These are phyloP conservation scores for Penicillium ochrochloron DNA, from an alignment of 495 filamentous ascomycete genomes.

Conservation along the genomic window DNA sequence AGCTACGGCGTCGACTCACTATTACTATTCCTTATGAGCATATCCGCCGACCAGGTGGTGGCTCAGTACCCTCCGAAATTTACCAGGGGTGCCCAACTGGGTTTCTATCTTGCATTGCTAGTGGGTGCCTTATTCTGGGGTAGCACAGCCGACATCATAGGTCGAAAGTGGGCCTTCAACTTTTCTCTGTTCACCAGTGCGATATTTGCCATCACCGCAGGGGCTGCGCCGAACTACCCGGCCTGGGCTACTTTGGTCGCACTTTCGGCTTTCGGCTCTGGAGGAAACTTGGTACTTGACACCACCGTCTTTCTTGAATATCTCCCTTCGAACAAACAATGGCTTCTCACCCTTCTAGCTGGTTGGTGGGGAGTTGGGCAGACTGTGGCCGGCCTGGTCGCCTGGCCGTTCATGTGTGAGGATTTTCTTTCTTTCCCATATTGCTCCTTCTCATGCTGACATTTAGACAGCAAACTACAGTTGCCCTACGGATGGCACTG, in stretches of 20 bases:
- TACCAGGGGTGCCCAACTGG: constrained; percentile 22
- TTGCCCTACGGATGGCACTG: constrained; percentile 19
- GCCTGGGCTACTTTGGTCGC: constrained; percentile 22
- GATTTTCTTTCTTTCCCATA: background rate
- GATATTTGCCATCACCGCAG: constrained; percentile 25
- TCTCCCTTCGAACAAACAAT: constrained; percentile 28
- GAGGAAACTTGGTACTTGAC: constrained; percentile 26
- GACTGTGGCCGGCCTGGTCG: constrained; percentile 25
- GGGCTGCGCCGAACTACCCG: constrained; percentile 23
- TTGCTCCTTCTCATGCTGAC: constrained; percentile 1
- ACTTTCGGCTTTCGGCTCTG: constrained; percentile 26
- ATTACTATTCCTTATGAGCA: constrained; percentile 27
- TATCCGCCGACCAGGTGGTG: constrained; percentile 26
- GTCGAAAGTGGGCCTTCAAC: constrained; percentile 48
- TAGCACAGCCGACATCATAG: constrained; percentile 47
- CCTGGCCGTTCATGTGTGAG: constrained; percentile 27
- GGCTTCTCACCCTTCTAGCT: constrained; percentile 27
- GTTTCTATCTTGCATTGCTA: constrained; percentile 33
- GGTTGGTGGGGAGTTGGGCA: constrained; percentile 30
- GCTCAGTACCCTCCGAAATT: constrained; percentile 26
- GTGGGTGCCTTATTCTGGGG: constrained; percentile 47
- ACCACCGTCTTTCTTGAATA: constrained; percentile 29
- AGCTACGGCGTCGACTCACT: constrained; percentile 27
- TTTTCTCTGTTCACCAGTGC: constrained; percentile 45
- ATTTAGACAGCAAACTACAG: constrained; percentile 20